Percentiles rank a stretch among this genome's conserved stretches.
These are phyloP conservation scores for Anthracocystis setariae DNA, from an alignment of 1,284 basidiomycete genomes.

Conservation along the genomic window DNA sequence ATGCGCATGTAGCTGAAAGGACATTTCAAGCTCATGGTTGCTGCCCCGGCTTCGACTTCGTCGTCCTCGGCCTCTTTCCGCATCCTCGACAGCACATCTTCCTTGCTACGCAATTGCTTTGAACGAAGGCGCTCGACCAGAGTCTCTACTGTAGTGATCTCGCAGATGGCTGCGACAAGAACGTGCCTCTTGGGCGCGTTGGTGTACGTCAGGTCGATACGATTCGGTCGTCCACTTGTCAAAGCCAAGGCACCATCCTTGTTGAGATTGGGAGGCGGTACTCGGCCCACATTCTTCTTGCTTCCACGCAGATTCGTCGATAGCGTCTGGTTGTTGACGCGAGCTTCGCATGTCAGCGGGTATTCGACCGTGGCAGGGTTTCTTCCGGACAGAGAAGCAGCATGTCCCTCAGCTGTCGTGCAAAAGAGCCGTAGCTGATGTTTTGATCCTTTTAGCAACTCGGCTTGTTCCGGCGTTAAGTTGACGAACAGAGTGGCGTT, in stretches of 20 bases:
- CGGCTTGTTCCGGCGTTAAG: constrained; percentile 35
- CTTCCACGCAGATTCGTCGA: constrained; percentile 58
- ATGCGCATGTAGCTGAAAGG: constrained; percentile 88
- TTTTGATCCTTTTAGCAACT: constrained; percentile 27
- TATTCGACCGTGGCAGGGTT: constrained; percentile 57
- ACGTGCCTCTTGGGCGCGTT: constrained; percentile 50
- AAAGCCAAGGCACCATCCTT: constrained; percentile 48
- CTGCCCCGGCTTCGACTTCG: constrained; percentile 62
- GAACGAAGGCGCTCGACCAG: constrained; percentile 53
- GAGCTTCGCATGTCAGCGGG: constrained; percentile 58
- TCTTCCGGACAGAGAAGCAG: constrained; percentile 40
- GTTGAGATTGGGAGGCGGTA: constrained; percentile 64
- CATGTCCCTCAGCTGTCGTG: constrained; percentile 55
- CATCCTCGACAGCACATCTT: constrained; percentile 57
- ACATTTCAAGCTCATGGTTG: constrained; percentile 60
- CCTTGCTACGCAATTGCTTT: constrained; percentile 50
- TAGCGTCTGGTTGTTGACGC: constrained; percentile 53
- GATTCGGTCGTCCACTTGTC: constrained; percentile 39
- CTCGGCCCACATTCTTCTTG: constrained; percentile 60
- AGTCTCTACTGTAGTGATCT: constrained; percentile 42
- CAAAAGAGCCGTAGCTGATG: constrained; percentile 58
- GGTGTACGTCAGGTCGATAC: constrained; percentile 59
- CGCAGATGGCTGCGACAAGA: constrained; percentile 55
- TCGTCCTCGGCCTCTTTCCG: constrained; percentile 58
- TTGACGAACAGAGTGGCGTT: constrained; percentile 43